Conservation (phyloP, 345 rosid species). For the Passiflora organensis region DNA sequence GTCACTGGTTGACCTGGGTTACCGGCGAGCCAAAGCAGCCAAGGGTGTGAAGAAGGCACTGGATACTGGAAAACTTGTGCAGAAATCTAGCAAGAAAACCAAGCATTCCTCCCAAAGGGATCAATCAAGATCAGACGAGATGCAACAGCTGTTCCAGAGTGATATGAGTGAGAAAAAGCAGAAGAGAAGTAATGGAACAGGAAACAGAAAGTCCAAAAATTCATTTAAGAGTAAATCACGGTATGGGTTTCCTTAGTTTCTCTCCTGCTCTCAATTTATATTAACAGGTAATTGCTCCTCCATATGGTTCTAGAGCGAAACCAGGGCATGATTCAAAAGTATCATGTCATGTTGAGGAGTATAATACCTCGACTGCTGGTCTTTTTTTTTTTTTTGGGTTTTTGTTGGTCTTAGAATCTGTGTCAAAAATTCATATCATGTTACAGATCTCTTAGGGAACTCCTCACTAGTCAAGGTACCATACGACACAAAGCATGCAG, state of each 20-base stretch:
- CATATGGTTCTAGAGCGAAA: background rate
- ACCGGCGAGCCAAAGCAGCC: conserved; percentile 77
- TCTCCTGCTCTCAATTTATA: background rate
- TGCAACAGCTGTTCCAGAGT: conserved; percentile 70
- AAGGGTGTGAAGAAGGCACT: conserved; percentile 71
- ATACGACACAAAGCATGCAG: too few relatives aligned
- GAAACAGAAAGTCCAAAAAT: conserved; percentile 55
- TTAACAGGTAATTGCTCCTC: background rate
- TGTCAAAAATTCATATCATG: too few relatives aligned
- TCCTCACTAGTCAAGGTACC: too few relatives aligned
- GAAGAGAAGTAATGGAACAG: conserved; percentile 35
- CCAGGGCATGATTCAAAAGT: too few relatives aligned
- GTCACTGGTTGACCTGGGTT: conserved; percentile 70
- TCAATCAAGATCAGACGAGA: conserved; percentile 69
- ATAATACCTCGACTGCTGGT: background rate
- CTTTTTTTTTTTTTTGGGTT: background rate
- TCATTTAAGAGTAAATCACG: conserved; percentile 92
- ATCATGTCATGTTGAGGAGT: too few relatives aligned
- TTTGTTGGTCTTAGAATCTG: too few relatives aligned
- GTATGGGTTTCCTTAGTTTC: conserved; percentile 30
- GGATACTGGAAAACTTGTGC: conserved; percentile 60
- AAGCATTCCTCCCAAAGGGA: conserved; percentile 37
- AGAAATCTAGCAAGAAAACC: conserved; percentile 37
- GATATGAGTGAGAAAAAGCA: conserved; percentile 77
- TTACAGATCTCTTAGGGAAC: too few relatives aligned